phyloP scores from a whole-genome alignment of 352 stramenopile species.

The Phytopythium litorale region DNA sequence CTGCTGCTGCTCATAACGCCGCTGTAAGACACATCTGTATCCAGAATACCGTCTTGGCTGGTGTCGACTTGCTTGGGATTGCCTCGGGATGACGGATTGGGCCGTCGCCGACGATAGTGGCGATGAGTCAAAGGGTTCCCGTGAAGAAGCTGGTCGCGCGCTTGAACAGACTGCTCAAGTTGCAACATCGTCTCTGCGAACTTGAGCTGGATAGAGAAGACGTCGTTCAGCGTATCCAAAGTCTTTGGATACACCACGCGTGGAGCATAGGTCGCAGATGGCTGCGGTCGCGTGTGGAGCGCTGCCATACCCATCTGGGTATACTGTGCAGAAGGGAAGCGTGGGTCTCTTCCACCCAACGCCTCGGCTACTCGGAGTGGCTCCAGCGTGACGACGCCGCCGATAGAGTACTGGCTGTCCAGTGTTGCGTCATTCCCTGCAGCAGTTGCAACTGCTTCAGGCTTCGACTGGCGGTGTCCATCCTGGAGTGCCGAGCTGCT shows the following conservation, averaged over 20 bases:
- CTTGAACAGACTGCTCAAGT: slow-evolving; percentile 62
- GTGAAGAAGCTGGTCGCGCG: slow-evolving; percentile 47
- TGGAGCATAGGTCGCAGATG: not conserved
- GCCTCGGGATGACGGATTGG: not conserved
- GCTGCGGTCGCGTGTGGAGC: not conserved
- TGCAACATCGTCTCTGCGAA: slow-evolving; percentile 74
- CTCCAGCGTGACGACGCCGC: slow-evolving; percentile 51
- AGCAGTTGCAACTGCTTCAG: not conserved
- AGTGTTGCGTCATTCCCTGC: not conserved
- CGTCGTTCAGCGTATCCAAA: slow-evolving; percentile 46
- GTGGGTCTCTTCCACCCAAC: not conserved
- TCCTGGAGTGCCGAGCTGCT: not conserved
- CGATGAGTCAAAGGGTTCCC: not conserved
- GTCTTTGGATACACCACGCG: slow-evolving; percentile 12
- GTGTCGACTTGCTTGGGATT: not conserved
- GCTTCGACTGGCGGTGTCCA: not conserved
- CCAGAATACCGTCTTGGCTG: not conserved
- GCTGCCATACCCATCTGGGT: not conserved
- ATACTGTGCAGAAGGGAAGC: not conserved
- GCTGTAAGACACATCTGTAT: not conserved
- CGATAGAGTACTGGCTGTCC: slow-evolving; percentile 51
- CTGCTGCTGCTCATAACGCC: slow-evolving; percentile 3
- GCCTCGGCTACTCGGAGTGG: slow-evolving; percentile 11
- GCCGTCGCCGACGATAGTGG: not conserved
- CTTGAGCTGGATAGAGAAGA: slow-evolving; percentile 61